These are phyloP conservation scores for Sindora glabra DNA, from an alignment of 306 rosid species.

Conservation along the genomic window DNA sequence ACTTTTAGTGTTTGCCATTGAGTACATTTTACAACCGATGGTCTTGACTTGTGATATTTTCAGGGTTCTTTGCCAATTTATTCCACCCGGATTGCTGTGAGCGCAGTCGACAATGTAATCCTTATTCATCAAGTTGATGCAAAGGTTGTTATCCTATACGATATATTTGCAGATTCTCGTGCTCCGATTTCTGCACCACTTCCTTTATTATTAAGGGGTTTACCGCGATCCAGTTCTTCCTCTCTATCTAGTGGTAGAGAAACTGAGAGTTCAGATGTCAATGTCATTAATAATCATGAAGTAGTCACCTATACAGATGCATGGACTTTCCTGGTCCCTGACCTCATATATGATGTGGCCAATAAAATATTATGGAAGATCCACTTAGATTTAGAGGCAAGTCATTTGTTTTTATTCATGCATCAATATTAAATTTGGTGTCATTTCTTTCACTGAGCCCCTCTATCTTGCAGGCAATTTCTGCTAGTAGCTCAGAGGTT, in stretches of 20 bases:
- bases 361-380: conserved; percentile 75
- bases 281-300: conserved; percentile 40
- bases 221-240: conserved; percentile 50
- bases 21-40: conserved; percentile 8
- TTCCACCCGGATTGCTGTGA: conserved; percentile 79
- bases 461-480: conserved; percentile 59
- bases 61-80: conserved; percentile 98
- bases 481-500: conserved; percentile 95
- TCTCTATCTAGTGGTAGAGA: conserved; percentile 55
- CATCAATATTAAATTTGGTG: not conserved
- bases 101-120: conserved; percentile 87
- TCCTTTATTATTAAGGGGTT: conserved; percentile 79
- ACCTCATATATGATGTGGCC: conserved; percentile 68
- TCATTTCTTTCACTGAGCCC: conserved; percentile 10
- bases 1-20: conserved; percentile 4
- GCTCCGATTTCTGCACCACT: conserved; percentile 98
- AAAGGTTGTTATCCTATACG: conserved; percentile 91
- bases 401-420: conserved; percentile 17
- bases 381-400: conserved; percentile 80
- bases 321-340: conserved; percentile 85
- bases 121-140: conserved; percentile 97
- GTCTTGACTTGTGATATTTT: conserved; percentile 31
- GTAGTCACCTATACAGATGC: conserved; percentile 55
- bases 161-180: conserved; percentile 73
- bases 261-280: conserved; percentile 39